Base-by-base conservation (phyloP, 2,329 filamentous ascomycete species). In the Niveomyces coronatus region DNA sequence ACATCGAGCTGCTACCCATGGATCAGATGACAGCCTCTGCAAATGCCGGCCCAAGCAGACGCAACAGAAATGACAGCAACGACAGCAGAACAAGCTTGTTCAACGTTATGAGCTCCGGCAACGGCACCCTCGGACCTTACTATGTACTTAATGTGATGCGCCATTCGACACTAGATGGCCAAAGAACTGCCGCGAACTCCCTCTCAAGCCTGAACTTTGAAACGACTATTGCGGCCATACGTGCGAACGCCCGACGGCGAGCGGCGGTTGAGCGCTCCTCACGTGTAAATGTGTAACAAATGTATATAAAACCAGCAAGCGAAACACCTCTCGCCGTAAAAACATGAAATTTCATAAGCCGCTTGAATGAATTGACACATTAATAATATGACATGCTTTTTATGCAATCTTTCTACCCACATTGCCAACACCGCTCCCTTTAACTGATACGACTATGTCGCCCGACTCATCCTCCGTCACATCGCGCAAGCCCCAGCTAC, bases 361-460 rank as follows among this genome's bases (percentile, higher is more conserved):
- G n/a, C n/a, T n/a, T n/a, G n/a, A n/a, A n/a, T n/a, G n/a, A n/a
- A n/a, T n/a, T n/a, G n/a, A n/a, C n/a, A n/a, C n/a, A n/a, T n/a
- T n/a, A n/a, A n/a, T n/a, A 34, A 45, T 52, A 31, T 44, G 24
- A 34, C 47, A 30, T 29, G 27, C 11, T 14, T 20, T 53, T 60
- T 60, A 76, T 51, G 71, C 73, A 53, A 95, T 82, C 65, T 96
- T 96, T 53, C 88, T 77, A 37, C 89, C 89, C 34, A 96, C 84
- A 56, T 96, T 98, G 20, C 91, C 91, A 42, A 98, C 85, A 30
- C 91, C 91, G 51, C 78, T 79, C 22, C 91, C 91, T 53, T 96
- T 94, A 30, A 98, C 82, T 48, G 86, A 93, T 49, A 98, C 70
- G 44, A 94, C 73, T 36, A 96, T 72, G 56, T 94, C 84, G 14